A percentile compares a stretch with the other conserved stretches of the same genome.
Conservation (phyloP, 495 filamentous ascomycete genomes). For the Sordaria brevicollis region DNA sequence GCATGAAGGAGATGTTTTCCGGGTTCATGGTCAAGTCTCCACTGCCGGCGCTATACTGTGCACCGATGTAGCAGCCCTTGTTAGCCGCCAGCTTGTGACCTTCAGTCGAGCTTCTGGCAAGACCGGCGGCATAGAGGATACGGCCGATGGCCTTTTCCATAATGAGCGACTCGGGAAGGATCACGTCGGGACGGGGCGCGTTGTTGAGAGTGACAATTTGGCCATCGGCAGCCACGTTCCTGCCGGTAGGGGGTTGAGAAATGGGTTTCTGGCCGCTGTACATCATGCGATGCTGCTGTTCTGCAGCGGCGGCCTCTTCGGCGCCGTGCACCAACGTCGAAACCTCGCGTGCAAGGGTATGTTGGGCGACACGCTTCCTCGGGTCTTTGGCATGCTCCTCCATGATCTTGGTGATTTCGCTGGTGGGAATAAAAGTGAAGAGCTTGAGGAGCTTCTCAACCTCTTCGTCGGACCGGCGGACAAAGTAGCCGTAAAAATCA, state of each 20-base stretch:
- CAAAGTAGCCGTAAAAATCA: conserved; percentile 81
- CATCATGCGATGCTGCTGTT: conserved; percentile 47
- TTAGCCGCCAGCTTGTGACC: conserved; percentile 52
- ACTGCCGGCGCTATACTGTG: conserved; percentile 14
- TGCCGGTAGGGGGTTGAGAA: neutral
- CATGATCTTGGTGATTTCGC: conserved; percentile 54
- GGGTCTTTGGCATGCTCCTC: conserved; percentile 53
- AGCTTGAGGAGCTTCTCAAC: conserved; percentile 74
- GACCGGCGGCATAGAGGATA: conserved; percentile 56
- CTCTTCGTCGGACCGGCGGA: conserved; percentile 70
- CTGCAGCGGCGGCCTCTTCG: conserved; percentile 43
- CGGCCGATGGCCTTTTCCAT: conserved; percentile 49
- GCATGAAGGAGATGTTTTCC: conserved; percentile 47
- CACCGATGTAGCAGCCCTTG: conserved; percentile 57
- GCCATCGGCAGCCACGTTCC: neutral
- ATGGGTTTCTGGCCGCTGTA: conserved; percentile 19
- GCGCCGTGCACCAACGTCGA: conserved; percentile 67
- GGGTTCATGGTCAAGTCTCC: conserved; percentile 42
- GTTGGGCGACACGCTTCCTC: conserved; percentile 65
- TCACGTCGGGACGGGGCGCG: conserved; percentile 43
- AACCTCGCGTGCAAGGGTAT: conserved; percentile 69
- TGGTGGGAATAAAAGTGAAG: conserved; percentile 77
- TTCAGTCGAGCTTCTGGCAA: conserved; percentile 53
- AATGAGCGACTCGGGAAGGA: conserved; percentile 57
- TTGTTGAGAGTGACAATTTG: conserved; percentile 34